Percentiles rank a stretch among this genome's conserved stretches.
phyloP scores from a whole-genome alignment of 2,329 filamentous ascomycete genomes.

The Epichloe bromicola region DNA sequence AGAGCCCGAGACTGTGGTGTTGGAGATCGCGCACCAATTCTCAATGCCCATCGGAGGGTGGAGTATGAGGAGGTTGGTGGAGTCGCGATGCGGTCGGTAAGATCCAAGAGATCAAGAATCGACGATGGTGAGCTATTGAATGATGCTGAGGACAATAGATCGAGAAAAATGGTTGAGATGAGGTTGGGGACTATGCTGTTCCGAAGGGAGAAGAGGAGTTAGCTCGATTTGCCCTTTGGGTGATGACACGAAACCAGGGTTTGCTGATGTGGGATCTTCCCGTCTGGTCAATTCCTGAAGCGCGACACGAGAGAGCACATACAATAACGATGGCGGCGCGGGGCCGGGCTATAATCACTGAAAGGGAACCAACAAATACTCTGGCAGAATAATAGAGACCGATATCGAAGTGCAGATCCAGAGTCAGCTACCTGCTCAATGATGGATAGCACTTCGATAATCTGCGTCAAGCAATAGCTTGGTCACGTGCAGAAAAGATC shows the following conservation, averaged over 20 bases:
- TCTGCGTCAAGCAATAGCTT: conserved; percentile 1
- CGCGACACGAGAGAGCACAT: conserved; percentile 8
- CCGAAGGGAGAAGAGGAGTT: conserved; percentile 2
- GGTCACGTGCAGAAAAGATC: not conserved
- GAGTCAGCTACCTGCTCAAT: not conserved
- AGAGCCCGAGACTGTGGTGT: conserved; percentile 5
- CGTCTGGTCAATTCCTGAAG: conserved; percentile 1
- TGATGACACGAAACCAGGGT: conserved; percentile 4
- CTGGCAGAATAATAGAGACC: conserved; percentile 24
- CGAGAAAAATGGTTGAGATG: conserved; percentile 2
- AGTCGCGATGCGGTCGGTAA: conserved; percentile 4
- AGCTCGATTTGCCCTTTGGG: conserved; percentile 2
- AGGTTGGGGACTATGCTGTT: conserved; percentile 1
- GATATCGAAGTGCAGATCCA: conserved; percentile 18
- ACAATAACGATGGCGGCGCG: conserved; percentile 23
- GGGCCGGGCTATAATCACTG: conserved; percentile 20
- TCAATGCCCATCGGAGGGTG: conserved; percentile 18
- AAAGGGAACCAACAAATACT: conserved; percentile 26
- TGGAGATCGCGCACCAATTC: conserved; percentile 2
- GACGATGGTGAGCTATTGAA: not conserved
- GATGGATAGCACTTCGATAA: not conserved
- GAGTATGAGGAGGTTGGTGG: conserved; percentile 6
- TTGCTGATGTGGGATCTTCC: conserved; percentile 3
- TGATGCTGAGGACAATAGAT: conserved; percentile 2
- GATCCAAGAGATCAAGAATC: not conserved